phyloP scores from a whole-genome alignment of 108 stramenopile species.

The Aureococcus anophagefferens region DNA sequence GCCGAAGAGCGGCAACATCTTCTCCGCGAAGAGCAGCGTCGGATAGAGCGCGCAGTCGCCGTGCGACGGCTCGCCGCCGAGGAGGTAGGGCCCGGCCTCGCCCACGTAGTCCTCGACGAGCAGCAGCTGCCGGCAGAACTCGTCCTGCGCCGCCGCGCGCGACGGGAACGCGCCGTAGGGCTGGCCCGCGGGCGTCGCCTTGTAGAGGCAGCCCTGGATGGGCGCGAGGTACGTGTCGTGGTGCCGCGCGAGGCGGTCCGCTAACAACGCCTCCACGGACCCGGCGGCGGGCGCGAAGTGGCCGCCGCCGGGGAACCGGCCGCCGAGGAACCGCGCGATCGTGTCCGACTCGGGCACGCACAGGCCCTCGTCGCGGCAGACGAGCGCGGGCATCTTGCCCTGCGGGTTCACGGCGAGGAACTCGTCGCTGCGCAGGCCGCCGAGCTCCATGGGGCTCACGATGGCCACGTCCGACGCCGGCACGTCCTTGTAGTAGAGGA shows the following conservation, averaged over 20 bases:
- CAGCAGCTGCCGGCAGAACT: slow-evolving; percentile 57
- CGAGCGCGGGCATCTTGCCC: slow-evolving; percentile 74
- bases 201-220: slow-evolving; percentile 84
- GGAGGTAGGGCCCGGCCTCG: slow-evolving; percentile 56
- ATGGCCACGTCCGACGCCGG: background rate
- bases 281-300: slow-evolving; percentile 49
- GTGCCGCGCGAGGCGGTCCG: slow-evolving; percentile 61
- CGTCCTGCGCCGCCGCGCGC: slow-evolving; percentile 62
- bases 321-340: slow-evolving; percentile 67
- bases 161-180: slow-evolving; percentile 59
- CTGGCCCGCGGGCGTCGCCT: slow-evolving; percentile 47
- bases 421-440: background rate
- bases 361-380: slow-evolving; percentile 24
- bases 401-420: slow-evolving; percentile 20
- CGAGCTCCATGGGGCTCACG: background rate
- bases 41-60: slow-evolving; percentile 87
- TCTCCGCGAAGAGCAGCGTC: slow-evolving; percentile 62
- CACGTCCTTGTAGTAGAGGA: slow-evolving; percentile 47
- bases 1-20: slow-evolving; percentile 86
- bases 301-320: slow-evolving; percentile 46
- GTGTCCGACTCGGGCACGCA: slow-evolving; percentile 69
- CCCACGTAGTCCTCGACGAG: slow-evolving; percentile 53
- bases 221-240: slow-evolving; percentile 84
- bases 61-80: slow-evolving; percentile 71
- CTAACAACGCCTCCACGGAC: slow-evolving; percentile 61